Evolutionary conservation across 768 basidiomycete genomes (phyloP), one percentile per base, ranked within the genome.

Genomic region (Suillus placidus): DNA sequence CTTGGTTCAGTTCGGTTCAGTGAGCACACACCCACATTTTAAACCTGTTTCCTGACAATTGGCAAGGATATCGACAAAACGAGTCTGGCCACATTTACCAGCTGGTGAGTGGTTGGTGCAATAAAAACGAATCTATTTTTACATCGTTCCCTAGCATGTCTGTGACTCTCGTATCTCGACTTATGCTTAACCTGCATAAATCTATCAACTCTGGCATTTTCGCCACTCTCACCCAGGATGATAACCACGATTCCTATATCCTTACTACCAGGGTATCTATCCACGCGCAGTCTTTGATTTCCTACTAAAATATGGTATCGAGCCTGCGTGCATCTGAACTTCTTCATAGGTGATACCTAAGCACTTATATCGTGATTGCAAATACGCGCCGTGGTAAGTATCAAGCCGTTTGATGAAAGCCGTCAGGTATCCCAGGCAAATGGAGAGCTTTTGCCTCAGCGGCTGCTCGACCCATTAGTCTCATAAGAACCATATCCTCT

Each of bases 111-210:
- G 9, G 32, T 32, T 54, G 0, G 18, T 32, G 52, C 18, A 1
- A 34, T 54, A 32, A 54, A 12, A 18, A 20, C 18, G 18, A 18
- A 32, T 54, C 3, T 10, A 54, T 60, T 18, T 63, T 47, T 16
- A 47, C 58, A 6, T 37, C 37, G 26, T 3, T 7, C 45, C 26
- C 12, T 49, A 85, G 85, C 67, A 76, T 85, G 14, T 83, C 85
- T 6, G 78, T 85, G 10, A 81, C 80, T 1, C 79, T 86, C 80
- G 81, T 86, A 76, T 85, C 84, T 14, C 84, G 84, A 12, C 79
- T 87, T 1, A 84, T 86, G 79, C 80, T 87, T 47, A 86, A 87
- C 71, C 78, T 87, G 7, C 82, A 86, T 68, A 72, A 79, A 72
- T 79, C 73, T 30, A 80, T 80, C 5, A 51, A 63, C 37, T 12